These are phyloP conservation scores for Amoeboaphelidium occidentale DNA, from an alignment of 371 early-diverging fungal genomes.

Conservation along the genomic window DNA sequence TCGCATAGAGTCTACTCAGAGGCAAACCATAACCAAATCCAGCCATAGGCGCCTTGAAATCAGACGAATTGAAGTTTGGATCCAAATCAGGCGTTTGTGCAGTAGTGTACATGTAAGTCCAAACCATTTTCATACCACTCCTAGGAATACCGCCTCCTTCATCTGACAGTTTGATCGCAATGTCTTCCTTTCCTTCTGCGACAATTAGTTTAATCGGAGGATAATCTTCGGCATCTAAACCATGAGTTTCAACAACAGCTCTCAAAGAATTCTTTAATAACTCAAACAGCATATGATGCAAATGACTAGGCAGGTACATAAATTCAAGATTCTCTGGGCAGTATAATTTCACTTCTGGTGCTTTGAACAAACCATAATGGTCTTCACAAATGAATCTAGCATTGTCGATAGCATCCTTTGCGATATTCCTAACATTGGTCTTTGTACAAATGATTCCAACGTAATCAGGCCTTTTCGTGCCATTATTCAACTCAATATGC, in stretches of 20 bases:
- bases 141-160: constrained; percentile 89
- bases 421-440: constrained; percentile 49
- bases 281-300: constrained; percentile 95
- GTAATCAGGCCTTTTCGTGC: constrained; percentile 30
- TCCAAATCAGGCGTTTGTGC: constrained; percentile 66
- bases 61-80: constrained; percentile 50
- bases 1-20: constrained; percentile 34
- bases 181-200: constrained; percentile 87
- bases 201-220: constrained; percentile 78
- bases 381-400: constrained; percentile 78
- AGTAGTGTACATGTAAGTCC: constrained; percentile 95
- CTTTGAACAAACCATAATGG: constrained; percentile 39
- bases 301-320: constrained; percentile 84
- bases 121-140: constrained; percentile 63
- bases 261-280: constrained; percentile 81
- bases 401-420: constrained; percentile 68
- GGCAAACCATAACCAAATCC: constrained; percentile 95
- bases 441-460: constrained; percentile 86
- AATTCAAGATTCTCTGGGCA: constrained; percentile 67
- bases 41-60: constrained; percentile 89
- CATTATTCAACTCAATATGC: constrained; percentile 33
- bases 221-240: constrained; percentile 59
- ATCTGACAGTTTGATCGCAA: constrained; percentile 84
- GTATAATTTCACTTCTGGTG: constrained; percentile 10
- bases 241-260: constrained; percentile 76